These are phyloP conservation scores for Avena insularis DNA, from an alignment of 176 grass and related monocot genomes.

Conservation along the genomic window DNA sequence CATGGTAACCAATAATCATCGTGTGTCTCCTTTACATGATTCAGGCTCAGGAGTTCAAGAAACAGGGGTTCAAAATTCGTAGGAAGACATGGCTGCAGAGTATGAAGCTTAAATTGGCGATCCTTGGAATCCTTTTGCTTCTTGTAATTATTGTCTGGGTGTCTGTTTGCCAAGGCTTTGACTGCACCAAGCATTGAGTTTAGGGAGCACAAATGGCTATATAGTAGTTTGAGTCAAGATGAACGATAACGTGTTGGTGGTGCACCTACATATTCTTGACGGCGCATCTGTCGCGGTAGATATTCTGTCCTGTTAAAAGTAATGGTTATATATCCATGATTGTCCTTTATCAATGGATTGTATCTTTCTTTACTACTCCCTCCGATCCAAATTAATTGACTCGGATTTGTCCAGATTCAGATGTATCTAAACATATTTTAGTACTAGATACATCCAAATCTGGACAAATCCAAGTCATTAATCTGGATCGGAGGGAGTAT, in stretches of 20 bases:
- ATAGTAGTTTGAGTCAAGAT: constrained; percentile 23
- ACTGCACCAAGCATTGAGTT: constrained; percentile 87
- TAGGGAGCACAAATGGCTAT: constrained; percentile 10
- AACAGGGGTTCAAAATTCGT: constrained; percentile 80
- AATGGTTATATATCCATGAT: no score
- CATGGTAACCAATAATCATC: background rate
- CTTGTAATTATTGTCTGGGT: constrained; percentile 88
- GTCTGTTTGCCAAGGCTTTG: constrained; percentile 90
- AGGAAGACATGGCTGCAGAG: constrained; percentile 94
- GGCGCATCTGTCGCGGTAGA: background rate
- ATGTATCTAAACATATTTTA: no score
- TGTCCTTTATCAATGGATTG: no score
- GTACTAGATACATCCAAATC: no score
- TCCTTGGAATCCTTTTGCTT: constrained; percentile 83
- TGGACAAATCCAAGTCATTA: no score
- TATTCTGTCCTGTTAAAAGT: background rate
- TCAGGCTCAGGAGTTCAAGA: constrained; percentile 94
- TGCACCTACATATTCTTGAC: background rate
- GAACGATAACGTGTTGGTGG: constrained; percentile 8
- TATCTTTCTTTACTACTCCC: no score
- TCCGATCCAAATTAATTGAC: no score
- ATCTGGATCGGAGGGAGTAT: no score
- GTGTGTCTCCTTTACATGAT: constrained; percentile 18
- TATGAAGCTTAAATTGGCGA: constrained; percentile 91
- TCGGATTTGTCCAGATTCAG: no score